Percentiles rank a stretch among this genome's conserved stretches.
phyloP scores from a whole-genome alignment of 768 basidiomycete species.

The Tubosaeta sp. region DNA sequence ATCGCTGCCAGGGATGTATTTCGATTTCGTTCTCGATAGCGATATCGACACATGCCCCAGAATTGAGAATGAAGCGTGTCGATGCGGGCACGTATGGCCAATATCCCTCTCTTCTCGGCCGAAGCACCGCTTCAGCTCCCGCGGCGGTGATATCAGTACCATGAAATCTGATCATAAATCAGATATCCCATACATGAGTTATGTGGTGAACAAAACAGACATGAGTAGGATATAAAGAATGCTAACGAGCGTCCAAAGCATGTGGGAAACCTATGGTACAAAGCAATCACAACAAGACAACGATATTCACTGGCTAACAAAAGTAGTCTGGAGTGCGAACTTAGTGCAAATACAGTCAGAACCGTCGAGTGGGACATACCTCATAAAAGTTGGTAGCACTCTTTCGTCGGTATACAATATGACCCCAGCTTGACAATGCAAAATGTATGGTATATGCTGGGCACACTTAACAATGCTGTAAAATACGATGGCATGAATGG shows the following conservation, averaged over 20 bases:
- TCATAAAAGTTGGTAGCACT: neutral
- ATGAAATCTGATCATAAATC: neutral
- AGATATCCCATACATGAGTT: neutral
- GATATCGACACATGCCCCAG: neutral
- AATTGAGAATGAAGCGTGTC: neutral
- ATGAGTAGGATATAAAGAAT: neutral
- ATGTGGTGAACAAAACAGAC: neutral
- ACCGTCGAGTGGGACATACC: neutral
- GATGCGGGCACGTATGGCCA: slow-evolving; percentile 8
- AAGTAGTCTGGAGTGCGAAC: neutral
- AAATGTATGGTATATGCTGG: slow-evolving; percentile 13
- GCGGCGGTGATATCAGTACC: neutral
- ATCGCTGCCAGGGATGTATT: neutral
- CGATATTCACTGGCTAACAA: neutral
- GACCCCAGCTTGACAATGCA: slow-evolving; percentile 1
- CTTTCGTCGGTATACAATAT: neutral
- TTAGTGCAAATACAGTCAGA: neutral
- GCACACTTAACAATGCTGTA: slow-evolving; percentile 9
- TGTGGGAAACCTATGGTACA: too few species aligned
- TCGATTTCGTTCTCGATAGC: neutral
- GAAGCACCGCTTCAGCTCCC: neutral
- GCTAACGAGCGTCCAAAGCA: too few species aligned
- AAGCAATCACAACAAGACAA: neutral
- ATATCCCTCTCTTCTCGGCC: slow-evolving; percentile 1
- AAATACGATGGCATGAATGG: neutral